Conservation (phyloP, 2,329 filamentous ascomycete genomes). For the Xylaria sp. region DNA sequence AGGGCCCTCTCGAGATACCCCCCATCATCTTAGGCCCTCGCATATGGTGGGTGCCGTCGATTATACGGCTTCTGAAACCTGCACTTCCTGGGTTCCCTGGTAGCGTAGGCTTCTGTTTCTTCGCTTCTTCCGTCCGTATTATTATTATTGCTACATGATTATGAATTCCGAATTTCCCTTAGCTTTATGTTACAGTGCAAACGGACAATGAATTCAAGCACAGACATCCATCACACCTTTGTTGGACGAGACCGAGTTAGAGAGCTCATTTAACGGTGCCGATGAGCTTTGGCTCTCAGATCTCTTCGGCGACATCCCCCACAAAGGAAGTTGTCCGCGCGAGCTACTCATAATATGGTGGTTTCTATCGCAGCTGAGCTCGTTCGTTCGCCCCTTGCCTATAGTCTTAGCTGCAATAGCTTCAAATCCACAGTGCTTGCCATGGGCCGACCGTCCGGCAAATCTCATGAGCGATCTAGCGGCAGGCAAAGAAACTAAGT, state of each 20-base stretch:
- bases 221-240: not conserved
- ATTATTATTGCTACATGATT: too few relatives aligned
- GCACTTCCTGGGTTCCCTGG: not conserved
- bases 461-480: not conserved
- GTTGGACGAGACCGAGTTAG: not conserved
- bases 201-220: not conserved
- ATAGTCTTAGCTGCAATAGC: not conserved
- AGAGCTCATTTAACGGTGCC: not conserved
- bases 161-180: not conserved
- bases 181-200: not conserved
- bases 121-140: too few relatives aligned
- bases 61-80: not conserved
- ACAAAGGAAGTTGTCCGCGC: not conserved
- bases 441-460: not conserved
- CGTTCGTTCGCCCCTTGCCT: not conserved
- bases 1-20: not conserved
- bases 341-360: not conserved
- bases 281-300: not conserved
- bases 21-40: not conserved
- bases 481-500: not conserved
- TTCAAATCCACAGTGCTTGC: not conserved
- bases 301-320: conserved; percentile 1
- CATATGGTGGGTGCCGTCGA: not conserved
- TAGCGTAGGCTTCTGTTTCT: too few relatives aligned
- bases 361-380: not conserved